Evolutionary conservation across 345 rosid species (phyloP).

Genomic region (Pseudoturritis turrita): DNA sequence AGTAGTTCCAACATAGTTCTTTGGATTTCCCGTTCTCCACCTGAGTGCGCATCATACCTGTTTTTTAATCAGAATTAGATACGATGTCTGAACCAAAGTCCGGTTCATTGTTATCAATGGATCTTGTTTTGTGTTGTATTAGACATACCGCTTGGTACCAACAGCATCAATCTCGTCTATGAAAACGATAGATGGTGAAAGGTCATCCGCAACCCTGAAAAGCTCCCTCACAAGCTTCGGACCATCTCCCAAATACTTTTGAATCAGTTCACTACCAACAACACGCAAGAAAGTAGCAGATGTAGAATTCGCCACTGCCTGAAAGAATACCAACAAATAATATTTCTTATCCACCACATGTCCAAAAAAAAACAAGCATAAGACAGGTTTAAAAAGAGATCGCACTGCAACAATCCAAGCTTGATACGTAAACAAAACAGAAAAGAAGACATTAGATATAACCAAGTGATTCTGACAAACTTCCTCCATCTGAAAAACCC

Average conservation of each 20-base stretch:
- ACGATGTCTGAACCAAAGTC: no score
- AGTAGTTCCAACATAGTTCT: conserved; percentile 97
- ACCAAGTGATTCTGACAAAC: not conserved
- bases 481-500: not conserved
- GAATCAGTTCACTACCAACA: conserved; percentile 96
- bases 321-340: conserved; percentile 8
- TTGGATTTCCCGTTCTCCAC: conserved; percentile 98
- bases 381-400: not conserved
- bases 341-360: no score
- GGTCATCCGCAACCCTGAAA: conserved; percentile 93
- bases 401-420: not conserved
- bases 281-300: conserved; percentile 96
- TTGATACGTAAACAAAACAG: not conserved
- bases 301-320: conserved; percentile 99
- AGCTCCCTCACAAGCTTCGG: conserved; percentile 96
- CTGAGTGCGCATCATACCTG: conserved; percentile 91
- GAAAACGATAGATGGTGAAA: conserved; percentile 92
- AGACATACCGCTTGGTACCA: conserved; percentile 85
- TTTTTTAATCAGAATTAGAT: not conserved
- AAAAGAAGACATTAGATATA: not conserved
- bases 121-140: not conserved
- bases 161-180: conserved; percentile 97
- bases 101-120: not conserved
- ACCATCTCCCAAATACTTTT: conserved; percentile 95
- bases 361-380: not conserved